Evolutionary conservation across 495 filamentous ascomycete genomes (phyloP).

Genomic region (Cladorrhinum samala): DNA sequence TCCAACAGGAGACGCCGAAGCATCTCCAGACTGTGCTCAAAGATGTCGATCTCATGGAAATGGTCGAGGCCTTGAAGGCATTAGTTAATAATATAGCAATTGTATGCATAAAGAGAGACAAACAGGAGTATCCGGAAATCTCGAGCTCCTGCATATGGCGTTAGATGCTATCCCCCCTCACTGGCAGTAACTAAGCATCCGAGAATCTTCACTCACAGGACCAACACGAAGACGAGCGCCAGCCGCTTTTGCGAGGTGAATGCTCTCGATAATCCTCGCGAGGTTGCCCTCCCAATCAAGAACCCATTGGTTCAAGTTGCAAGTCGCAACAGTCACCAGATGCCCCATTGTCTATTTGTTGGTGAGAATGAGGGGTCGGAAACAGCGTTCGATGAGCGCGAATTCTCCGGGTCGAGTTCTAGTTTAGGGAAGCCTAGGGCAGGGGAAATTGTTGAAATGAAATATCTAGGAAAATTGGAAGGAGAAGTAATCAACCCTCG

Average conservation of each 20-base stretch:
- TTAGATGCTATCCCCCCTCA: not conserved
- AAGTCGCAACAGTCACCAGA: constrained; percentile 40
- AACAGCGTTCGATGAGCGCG: not conserved
- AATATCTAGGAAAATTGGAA: too few relatives aligned
- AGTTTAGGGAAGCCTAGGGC: not conserved
- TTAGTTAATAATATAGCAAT: not conserved
- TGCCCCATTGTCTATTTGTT: constrained; percentile 27
- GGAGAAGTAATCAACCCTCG: too few relatives aligned
- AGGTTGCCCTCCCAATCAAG: constrained; percentile 77
- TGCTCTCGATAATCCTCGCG: constrained; percentile 67
- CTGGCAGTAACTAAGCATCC: not conserved
- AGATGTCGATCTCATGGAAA: constrained; percentile 57
- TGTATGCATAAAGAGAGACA: not conserved
- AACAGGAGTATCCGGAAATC: constrained; percentile 49
- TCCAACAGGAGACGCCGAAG: constrained; percentile 59
- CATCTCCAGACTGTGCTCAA: constrained; percentile 69
- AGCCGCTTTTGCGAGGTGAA: constrained; percentile 61
- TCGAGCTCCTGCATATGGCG: constrained; percentile 25
- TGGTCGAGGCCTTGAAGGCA: constrained; percentile 55
- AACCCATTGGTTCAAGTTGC: constrained; percentile 56
- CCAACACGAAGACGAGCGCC: constrained; percentile 71
- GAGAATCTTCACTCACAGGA: constrained; percentile 34
- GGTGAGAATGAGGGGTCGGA: not conserved
- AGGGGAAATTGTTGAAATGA: too few relatives aligned
- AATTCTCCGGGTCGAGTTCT: not conserved